Base-by-base conservation (phyloP, 2,329 filamentous ascomycete species). In the Exophiala aquamarina region DNA sequence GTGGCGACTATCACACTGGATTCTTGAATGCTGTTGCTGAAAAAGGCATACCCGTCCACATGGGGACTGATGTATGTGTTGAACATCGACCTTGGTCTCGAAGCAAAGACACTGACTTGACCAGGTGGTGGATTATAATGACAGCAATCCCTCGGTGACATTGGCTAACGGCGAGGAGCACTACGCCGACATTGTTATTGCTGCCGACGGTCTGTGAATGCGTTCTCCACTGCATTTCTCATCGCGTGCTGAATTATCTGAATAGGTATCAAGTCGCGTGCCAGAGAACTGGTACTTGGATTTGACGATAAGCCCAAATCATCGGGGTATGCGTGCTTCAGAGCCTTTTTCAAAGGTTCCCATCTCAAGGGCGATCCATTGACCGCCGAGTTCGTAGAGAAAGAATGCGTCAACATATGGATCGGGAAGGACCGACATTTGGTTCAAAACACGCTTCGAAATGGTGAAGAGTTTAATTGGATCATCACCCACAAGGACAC, bases 1-100 rank as follows among this genome's bases (percentile, higher is more conserved):
- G 80, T 15, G 80, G 80, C 13, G 80, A 83, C 63, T 66, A 83
- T 44, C 80, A 83, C 52, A 68, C 76, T 41, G 73, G 82, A 9
- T 71, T 83, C 3, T 82, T 81, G 49, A 73, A 82, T 54, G 79
- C 78, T 1, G 70, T 69, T 29, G 49, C 49, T 4, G 59, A 58
- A 35, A 54, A 59, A 38, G 62, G 63, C 3, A 60, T 67, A 2
- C 61, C 66, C 20, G 55, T 67, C n/a, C 45, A 60, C 14, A 52
- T 66, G 41, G 62, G 62, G 13, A 60, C 58, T 60, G 66, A 62
- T n/a, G 72, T 78, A 4, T 32, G 51, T 50, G 4, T 14, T 23
- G 15, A 33, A 14, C 19, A 4, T 14, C 17, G 4, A n/a, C 2
- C 8, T 13, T 1, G n/a, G 28, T 29, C 36, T 19, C n/a, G n/a